Percentiles rank a stretch among this genome's conserved stretches.
These are phyloP conservation scores for Barbarea vulgaris DNA, from an alignment of 345 rosid species.

Conservation along the genomic window DNA sequence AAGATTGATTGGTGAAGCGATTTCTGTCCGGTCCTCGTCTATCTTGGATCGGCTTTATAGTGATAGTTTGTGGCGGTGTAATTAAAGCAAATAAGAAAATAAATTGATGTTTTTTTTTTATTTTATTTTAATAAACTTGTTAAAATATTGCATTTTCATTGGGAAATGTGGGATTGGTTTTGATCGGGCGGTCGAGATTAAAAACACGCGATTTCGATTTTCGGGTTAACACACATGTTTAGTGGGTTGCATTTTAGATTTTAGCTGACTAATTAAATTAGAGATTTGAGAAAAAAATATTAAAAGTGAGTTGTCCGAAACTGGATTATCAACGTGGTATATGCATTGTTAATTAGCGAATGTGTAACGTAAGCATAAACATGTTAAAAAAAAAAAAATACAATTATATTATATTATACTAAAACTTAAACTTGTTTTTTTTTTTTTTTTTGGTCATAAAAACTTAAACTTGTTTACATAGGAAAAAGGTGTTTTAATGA, in stretches of 20 bases:
- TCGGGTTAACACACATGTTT: slow-evolving; percentile 24
- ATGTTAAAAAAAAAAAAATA: neutral
- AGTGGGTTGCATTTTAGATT: neutral
- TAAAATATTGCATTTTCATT: neutral
- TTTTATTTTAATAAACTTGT: neutral
- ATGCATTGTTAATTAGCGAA: neutral
- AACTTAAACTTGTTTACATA: neutral
- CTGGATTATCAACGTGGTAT: neutral
- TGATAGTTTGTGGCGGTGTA: slow-evolving; percentile 38
- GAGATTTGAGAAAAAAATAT: neutral
- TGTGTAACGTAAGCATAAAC: neutral
- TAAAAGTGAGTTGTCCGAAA: neutral
- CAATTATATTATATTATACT: no score
- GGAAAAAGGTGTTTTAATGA: neutral
- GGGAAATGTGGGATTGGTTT: neutral
- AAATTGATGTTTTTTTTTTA: neutral
- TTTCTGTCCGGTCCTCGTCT: slow-evolving; percentile 40
- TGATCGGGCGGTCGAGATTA: slow-evolving; percentile 30
- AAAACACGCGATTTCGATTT: neutral
- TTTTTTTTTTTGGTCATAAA: no score
- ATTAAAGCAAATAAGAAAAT: neutral
- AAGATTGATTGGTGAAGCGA: slow-evolving; percentile 20
- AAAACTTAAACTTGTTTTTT: no score
- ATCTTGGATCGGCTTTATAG: slow-evolving; percentile 39
- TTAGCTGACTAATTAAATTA: neutral